Percentiles rank a stretch among this genome's conserved stretches.
phyloP scores from a whole-genome alignment of 257 asterid genomes.

The Jacaranda mimosifolia region DNA sequence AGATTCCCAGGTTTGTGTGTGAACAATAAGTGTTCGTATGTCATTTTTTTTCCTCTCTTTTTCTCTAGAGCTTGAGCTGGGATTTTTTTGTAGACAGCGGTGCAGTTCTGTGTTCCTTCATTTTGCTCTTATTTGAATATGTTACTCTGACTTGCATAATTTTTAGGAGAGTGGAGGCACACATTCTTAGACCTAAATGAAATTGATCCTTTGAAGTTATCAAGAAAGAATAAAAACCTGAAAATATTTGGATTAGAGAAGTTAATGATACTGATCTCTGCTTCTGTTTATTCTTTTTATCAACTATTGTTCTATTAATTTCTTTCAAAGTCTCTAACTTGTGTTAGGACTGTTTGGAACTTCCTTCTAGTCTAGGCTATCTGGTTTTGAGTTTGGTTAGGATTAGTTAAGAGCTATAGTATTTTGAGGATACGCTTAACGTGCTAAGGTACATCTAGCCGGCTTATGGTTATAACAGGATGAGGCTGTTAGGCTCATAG shows the following conservation, averaged over 20 bases:
- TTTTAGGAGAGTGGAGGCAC: conserved; percentile 4
- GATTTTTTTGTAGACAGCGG: no score
- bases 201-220: conserved; percentile 10
- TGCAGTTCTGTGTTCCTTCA: no score
- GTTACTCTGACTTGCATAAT: conserved; percentile 5
- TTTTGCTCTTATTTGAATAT: conserved; percentile 1
- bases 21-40: no score
- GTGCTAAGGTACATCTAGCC: background rate
- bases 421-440: background rate
- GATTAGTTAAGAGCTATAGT: background rate
- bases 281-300: background rate
- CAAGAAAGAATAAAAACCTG: conserved; percentile 3
- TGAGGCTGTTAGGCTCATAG: conserved; percentile 10
- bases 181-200: conserved; percentile 10
- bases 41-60: no score
- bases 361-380: background rate
- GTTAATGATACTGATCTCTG: conserved; percentile 4
- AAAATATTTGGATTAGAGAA: conserved; percentile 1
- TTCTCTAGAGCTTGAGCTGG: no score
- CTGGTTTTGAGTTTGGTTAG: conserved; percentile 26
- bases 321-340: background rate
- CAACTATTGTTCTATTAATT: background rate
- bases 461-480: conserved; percentile 6
- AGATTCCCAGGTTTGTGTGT: background rate
- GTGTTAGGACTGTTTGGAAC: background rate